phyloP scores from a whole-genome alignment of 306 rosid species.

The Vachellia collinsii region DNA sequence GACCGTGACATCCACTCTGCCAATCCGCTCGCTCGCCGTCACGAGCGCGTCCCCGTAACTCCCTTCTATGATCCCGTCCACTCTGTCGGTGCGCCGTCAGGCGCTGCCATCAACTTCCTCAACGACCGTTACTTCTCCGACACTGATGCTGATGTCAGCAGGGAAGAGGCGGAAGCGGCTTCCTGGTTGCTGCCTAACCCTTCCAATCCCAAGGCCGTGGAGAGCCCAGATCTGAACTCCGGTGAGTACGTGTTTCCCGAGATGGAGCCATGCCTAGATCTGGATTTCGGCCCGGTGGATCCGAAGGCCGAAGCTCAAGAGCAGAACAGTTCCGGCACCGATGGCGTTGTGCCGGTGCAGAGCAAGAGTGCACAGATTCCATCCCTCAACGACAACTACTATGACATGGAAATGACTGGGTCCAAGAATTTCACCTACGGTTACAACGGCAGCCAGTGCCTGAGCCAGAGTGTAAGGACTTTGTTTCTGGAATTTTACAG shows the following conservation, averaged over 20 bases:
- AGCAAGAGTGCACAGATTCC: constrained; percentile 40
- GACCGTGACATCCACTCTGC: constrained; percentile 96
- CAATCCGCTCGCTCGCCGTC: constrained; percentile 91
- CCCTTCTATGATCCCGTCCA: constrained; percentile 61
- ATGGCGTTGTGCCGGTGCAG: constrained; percentile 84
- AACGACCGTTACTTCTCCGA: constrained; percentile 63
- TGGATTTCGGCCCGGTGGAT: constrained; percentile 65
- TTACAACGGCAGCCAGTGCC: constrained; percentile 49
- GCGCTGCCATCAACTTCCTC: constrained; percentile 45
- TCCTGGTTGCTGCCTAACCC: constrained; percentile 85
- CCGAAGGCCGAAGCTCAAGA: constrained; percentile 62
- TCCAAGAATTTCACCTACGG: constrained; percentile 63
- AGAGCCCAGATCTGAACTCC: constrained; percentile 63
- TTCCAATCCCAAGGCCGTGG: constrained; percentile 47
- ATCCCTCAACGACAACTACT: constrained; percentile 45
- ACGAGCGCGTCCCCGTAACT: constrained; percentile 68
- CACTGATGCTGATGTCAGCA: constrained; percentile 63
- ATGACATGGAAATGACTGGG: constrained; percentile 49
- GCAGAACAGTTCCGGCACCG: constrained; percentile 67
- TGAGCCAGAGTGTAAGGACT: constrained; percentile 79
- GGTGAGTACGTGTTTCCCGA: constrained; percentile 57
- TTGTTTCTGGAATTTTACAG: background rate
- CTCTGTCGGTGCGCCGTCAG: constrained; percentile 33
- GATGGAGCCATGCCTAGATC: constrained; percentile 72
- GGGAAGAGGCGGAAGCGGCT: constrained; percentile 93